Percentiles rank a stretch among this genome's conserved stretches.
Conservation (phyloP, 495 filamentous ascomycete species). For the Acidomyces sp. region DNA sequence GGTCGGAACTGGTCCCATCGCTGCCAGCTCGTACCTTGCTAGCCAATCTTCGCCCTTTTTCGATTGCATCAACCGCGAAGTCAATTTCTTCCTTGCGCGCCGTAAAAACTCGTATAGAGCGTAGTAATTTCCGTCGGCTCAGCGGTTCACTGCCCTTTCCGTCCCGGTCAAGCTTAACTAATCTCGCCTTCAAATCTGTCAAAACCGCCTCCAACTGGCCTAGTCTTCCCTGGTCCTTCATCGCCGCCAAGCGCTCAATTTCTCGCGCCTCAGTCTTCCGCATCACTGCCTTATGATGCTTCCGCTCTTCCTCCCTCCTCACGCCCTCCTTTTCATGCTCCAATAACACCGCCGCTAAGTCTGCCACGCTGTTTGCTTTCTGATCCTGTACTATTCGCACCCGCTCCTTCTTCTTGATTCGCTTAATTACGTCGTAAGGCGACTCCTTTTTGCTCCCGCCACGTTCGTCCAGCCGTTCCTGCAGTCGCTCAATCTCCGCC, state of each 20-base stretch:
- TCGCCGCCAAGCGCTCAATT: conserved; percentile 26
- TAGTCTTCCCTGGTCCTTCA: conserved; percentile 27
- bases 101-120: too few relatives aligned
- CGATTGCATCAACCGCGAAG: too few relatives aligned
- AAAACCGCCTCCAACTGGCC: conserved; percentile 28
- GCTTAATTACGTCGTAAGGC: conserved; percentile 31
- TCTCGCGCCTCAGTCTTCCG: conserved; percentile 35
- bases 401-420: conserved; percentile 42
- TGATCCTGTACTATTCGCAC: conserved; percentile 65
- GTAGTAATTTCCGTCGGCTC: conserved; percentile 5
- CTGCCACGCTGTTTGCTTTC: conserved; percentile 76
- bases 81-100: too few relatives aligned
- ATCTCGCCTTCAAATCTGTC: conserved; percentile 22
- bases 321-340: conserved; percentile 32
- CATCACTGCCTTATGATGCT: conserved; percentile 22
- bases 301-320: conserved; percentile 24
- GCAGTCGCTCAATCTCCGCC: conserved; percentile 32
- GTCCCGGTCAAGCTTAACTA: too few relatives aligned
- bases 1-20: background rate
- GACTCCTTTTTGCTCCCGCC: conserved; percentile 35
- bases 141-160: too few relatives aligned
- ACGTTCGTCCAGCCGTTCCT: conserved; percentile 7
- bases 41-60: too few relatives aligned
- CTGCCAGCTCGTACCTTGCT: background rate
- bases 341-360: conserved; percentile 64